These are phyloP conservation scores for Hypoxylon sp. DNA, from an alignment of 2,329 filamentous ascomycete genomes.

Conservation along the genomic window DNA sequence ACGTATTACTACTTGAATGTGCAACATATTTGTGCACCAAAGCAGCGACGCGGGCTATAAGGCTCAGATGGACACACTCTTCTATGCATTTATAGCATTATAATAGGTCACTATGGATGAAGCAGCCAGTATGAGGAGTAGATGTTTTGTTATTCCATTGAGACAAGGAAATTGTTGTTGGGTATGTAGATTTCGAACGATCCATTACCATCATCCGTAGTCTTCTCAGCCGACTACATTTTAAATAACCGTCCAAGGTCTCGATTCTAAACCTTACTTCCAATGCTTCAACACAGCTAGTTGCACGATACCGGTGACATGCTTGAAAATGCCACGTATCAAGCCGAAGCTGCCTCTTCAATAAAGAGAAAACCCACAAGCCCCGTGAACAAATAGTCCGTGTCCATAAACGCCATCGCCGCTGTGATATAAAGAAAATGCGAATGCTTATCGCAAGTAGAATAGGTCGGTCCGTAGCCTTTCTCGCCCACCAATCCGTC, in stretches of 20 bases:
- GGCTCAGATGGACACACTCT: neutral
- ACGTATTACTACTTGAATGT: no score
- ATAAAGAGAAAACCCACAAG: constrained; percentile 1
- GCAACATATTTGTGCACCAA: no score
- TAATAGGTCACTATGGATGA: neutral
- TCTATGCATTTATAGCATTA: neutral
- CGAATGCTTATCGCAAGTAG: constrained; percentile 31
- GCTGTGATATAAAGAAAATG: constrained; percentile 21
- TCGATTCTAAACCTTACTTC: constrained; percentile 9
- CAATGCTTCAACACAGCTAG: constrained; percentile 7
- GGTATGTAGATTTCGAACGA: constrained; percentile 31
- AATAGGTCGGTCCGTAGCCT: constrained; percentile 23
- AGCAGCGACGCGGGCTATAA: neutral
- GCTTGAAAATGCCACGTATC: constrained; percentile 5
- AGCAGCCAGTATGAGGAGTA: neutral
- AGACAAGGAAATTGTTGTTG: constrained; percentile 26
- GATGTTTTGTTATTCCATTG: constrained; percentile 15
- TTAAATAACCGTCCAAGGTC: constrained; percentile 6
- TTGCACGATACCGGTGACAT: constrained; percentile 1
- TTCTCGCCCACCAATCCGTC: constrained; percentile 9
- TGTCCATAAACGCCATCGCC: constrained; percentile 38
- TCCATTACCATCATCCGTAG: constrained; percentile 27
- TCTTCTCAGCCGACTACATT: neutral
- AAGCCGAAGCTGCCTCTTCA: constrained; percentile 1
- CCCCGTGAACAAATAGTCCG: constrained; percentile 16